A percentile compares a stretch with the other conserved stretches of the same genome.
phyloP scores from a whole-genome alignment of 2,329 filamentous ascomycete species.

The Fusarium devonianum region DNA sequence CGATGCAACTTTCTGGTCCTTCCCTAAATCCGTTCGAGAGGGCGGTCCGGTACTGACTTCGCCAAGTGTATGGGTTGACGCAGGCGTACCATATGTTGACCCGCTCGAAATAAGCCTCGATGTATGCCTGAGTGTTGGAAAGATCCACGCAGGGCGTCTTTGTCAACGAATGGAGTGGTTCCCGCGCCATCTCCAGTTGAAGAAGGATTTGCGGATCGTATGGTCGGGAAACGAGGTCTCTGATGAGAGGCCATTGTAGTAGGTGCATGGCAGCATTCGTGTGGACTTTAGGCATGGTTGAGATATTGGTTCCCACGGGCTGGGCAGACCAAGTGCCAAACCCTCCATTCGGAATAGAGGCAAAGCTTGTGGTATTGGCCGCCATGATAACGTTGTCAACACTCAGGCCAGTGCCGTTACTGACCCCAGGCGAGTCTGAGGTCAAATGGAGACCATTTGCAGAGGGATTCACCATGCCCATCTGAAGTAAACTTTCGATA shows the following conservation, averaged over 20 bases:
- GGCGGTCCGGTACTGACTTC: conserved; percentile 76
- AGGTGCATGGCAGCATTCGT: conserved; percentile 82
- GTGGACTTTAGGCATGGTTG: conserved; percentile 85
- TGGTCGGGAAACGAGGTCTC: conserved; percentile 76
- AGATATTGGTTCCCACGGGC: conserved; percentile 69
- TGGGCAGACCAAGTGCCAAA: conserved; percentile 74
- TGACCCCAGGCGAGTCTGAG: conserved; percentile 70
- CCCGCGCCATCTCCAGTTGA: conserved; percentile 80
- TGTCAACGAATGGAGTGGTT: conserved; percentile 73
- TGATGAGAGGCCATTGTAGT: conserved; percentile 81
- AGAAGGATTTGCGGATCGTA: conserved; percentile 84
- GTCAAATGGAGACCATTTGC: conserved; percentile 62
- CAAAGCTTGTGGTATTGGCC: conserved; percentile 53
- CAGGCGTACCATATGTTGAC: conserved; percentile 89
- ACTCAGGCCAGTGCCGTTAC: conserved; percentile 67
- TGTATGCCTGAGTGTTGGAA: conserved; percentile 76
- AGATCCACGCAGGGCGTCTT: conserved; percentile 73
- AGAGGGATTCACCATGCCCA: conserved; percentile 63
- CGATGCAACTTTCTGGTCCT: conserved; percentile 82
- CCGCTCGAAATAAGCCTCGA: conserved; percentile 79
- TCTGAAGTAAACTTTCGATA: conserved; percentile 81
- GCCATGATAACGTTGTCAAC: conserved; percentile 61
- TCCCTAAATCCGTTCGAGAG: conserved; percentile 79
- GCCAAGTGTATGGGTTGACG: conserved; percentile 84
- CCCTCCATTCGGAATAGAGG: conserved; percentile 68